phyloP scores from a whole-genome alignment of 345 rosid species.

The Populus alba region DNA sequence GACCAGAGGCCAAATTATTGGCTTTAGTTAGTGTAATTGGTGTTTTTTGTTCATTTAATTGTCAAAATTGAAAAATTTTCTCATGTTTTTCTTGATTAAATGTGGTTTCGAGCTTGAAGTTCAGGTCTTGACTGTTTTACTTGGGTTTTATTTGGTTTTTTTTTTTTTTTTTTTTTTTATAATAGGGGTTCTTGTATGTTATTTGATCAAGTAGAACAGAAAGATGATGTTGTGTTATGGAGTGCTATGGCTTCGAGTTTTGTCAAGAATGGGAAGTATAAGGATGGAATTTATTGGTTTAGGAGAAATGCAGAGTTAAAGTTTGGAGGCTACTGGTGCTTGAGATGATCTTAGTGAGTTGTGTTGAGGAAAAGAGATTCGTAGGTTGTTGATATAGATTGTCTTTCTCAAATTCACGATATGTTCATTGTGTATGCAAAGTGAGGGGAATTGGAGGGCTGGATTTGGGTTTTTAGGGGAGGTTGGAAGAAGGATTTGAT shows the following conservation, averaged over 20 bases:
- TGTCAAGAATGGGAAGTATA: constrained; percentile 21
- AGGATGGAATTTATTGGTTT: constrained; percentile 25
- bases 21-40: constrained; percentile 18
- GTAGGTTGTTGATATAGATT: constrained; percentile 18
- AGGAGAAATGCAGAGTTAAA: constrained; percentile 23
- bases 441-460: constrained; percentile 19
- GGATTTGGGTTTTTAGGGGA: not conserved
- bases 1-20: constrained; percentile 22
- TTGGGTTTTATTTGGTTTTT: constrained; percentile 12
- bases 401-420: constrained; percentile 12
- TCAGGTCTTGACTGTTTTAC: constrained; percentile 22
- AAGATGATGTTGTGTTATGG: constrained; percentile 33
- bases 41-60: constrained; percentile 18
- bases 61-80: constrained; percentile 6
- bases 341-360: constrained; percentile 23
- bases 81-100: constrained; percentile 24
- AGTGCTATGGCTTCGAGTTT: constrained; percentile 31
- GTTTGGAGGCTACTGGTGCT: constrained; percentile 22
- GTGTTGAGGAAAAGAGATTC: constrained; percentile 21
- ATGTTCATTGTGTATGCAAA: constrained; percentile 32
- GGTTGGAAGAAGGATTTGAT: constrained; percentile 19
- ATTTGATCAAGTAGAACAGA: constrained; percentile 21
- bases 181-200: constrained; percentile 12
- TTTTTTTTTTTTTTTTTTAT: not conserved
- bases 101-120: constrained; percentile 23